Base-by-base conservation (phyloP, 192 early-diverging fungal species). In the Umbelopsis sp. region DNA sequence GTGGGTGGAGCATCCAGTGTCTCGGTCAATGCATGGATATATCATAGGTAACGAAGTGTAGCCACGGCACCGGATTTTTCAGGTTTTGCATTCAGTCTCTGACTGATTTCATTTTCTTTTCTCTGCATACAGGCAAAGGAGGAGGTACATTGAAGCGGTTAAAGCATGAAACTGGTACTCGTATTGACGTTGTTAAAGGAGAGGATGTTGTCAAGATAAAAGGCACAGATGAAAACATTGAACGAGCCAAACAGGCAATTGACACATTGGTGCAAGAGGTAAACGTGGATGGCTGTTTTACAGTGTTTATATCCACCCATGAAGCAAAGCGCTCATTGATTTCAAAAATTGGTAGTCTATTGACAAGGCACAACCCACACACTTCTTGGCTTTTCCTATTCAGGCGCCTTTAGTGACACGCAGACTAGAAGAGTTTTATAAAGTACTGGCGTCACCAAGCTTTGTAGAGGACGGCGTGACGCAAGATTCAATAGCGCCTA, bases 121-220 rank as follows among this genome's bases (percentile, higher is more conserved):
- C 52, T 14, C 22, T 53, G 8, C 6, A 7, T 16, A 20, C 16
- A 75, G 73, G 73, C 6, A 77, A 73, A 66, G 62, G 59, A 49
- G 76, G 76, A 0, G 73, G 76, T 65, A 77, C 71, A 24, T 24
- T 77, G 9, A 77, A 77, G 44, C 66, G 68, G 11, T 25, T 77
- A 3, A 77, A 73, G 32, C 21, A 70, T 1, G 76, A 72, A 32
- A 77, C 76, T 2, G 76, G 76, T 2, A 72, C 76, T 20, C 71
- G 71, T 20, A 77, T 77, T 44, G 71, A 73, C 66, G 29, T 77
- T 45, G 38, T 29, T 4, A 68, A 73, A 50, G 71, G 71, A 16
- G 47, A 51, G 32, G 76, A 77, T 66, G 4, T 45, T 17, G 59
- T 77, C 17, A 66, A 51, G 56, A 73, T 77, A 6, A 77, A 77